Percentiles rank a stretch among this genome's conserved stretches.
phyloP scores from a whole-genome alignment of 441 rosid species.

The Adansonia grandidieri region DNA sequence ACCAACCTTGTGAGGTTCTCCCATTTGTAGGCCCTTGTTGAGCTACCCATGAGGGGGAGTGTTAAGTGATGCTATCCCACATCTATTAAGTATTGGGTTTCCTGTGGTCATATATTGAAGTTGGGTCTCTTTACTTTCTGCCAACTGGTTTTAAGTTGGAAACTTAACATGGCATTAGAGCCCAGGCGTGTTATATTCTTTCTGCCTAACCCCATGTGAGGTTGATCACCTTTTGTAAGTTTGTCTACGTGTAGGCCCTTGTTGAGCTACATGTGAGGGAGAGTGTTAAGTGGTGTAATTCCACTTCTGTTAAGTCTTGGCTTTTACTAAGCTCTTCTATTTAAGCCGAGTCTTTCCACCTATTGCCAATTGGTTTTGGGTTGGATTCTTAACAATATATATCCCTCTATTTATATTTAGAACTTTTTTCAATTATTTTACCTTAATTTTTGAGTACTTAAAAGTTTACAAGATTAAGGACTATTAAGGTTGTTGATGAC shows the following conservation, averaged over 20 bases:
- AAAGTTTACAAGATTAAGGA: slow-evolving; percentile 16
- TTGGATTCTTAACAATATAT: not conserved
- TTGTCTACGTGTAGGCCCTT: not conserved
- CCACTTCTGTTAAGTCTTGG: not conserved
- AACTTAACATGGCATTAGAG: too few species aligned
- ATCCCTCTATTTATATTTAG: not conserved
- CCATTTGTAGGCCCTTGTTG: not conserved
- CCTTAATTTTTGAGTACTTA: not conserved
- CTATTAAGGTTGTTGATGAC: slow-evolving; percentile 1
- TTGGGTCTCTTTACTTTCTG: too few species aligned
- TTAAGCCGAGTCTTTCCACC: not conserved
- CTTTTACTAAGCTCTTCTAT: too few species aligned
- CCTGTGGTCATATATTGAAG: not conserved
- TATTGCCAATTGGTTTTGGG: slow-evolving; percentile 1
- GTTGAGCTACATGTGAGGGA: not conserved
- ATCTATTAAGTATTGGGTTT: not conserved
- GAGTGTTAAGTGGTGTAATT: not conserved
- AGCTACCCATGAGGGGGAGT: not conserved
- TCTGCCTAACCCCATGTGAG: too few species aligned
- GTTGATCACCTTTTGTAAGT: not conserved
- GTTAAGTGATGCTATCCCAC: not conserved
- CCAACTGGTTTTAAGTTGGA: too few species aligned
- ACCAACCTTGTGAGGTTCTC: not conserved
- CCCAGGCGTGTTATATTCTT: too few species aligned
- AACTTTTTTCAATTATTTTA: slow-evolving; percentile 6